Conservation (phyloP, 495 filamentous ascomycete species). For the Aspergillus kassunensis region DNA sequence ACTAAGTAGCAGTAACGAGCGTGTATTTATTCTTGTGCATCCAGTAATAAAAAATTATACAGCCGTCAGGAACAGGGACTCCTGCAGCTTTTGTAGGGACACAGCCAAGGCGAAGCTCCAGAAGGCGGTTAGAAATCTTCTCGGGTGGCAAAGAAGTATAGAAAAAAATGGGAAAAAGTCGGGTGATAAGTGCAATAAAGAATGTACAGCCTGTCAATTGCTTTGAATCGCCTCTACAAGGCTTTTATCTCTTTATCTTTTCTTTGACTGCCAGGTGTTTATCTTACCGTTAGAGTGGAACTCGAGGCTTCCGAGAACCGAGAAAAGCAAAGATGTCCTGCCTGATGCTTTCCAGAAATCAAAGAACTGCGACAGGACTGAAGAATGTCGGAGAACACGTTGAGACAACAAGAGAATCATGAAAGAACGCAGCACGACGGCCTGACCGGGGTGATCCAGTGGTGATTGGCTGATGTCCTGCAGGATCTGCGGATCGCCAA, state of each 20-base stretch:
- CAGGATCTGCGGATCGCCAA: constrained; percentile 25
- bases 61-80: constrained; percentile 11
- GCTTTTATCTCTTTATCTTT: constrained; percentile 1
- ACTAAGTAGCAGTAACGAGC: constrained; percentile 3
- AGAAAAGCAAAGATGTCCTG: neutral
- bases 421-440: constrained; percentile 16
- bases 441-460: constrained; percentile 17
- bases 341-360: neutral
- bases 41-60: neutral
- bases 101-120: constrained; percentile 5
- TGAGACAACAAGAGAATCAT: neutral
- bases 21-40: neutral
- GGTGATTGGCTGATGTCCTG: constrained; percentile 11
- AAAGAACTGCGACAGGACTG: neutral
- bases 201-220: too few species aligned
- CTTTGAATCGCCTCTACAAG: constrained; percentile 5
- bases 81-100: constrained; percentile 11
- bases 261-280: neutral
- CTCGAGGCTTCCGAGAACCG: neutral
- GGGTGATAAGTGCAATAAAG: constrained; percentile 3
- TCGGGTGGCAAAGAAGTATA: constrained; percentile 2
- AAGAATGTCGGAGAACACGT: neutral
- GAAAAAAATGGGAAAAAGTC: neutral
- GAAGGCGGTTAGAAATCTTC: neutral
- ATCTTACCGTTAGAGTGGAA: neutral